Base-by-base conservation (phyloP, 164 flowering plant species). In the Aristolochia fimbriata region DNA sequence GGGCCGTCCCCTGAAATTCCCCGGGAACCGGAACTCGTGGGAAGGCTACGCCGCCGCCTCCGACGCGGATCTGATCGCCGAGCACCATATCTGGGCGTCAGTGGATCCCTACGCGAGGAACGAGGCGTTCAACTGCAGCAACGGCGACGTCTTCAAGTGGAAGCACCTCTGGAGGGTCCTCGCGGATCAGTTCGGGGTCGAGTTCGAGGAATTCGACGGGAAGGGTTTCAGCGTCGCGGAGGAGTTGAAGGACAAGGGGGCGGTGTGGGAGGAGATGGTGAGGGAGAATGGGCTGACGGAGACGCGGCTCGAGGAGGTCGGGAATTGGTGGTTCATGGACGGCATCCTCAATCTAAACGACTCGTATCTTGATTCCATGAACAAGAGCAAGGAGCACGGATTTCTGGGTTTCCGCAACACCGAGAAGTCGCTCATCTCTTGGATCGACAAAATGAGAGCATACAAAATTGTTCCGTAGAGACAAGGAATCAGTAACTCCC, bases 71-170 rank as follows among this genome's bases (percentile, higher is more conserved):
- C 69, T 88, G 71, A 73, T 84, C 8, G 96, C 96, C 0, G 96
- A 88, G 79, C 96, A 88, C 27, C 87, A 86, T 31, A 86, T 88
- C 3, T 88, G 96, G 96, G 87, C 91, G 4, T 73, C 90, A 7
- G 96, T 86, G 33, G 91, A 86, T 55, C 86, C 84, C 4, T 62
- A 77, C 51, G 91, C 91, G 0, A 79, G 78, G 73, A 83, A 84
- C 50, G 91, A 88, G 58, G 93, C 93, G 2, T 88, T 88, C 57
- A 86, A 86, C 53, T 77, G 83, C 55, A 73, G 65, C 68, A 88
- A 88, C 41, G 96, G 91, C 8, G 96, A 86, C 58, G 82, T 86
- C 53, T 88, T 81, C 71, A 84, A 71, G 76, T 86, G 91, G 93
- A 86, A 86, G 83, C 91, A 86, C 17, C 56, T 89, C 61, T 89